Percentiles rank a stretch among this genome's conserved stretches.
Conservation (phyloP, 1,284 basidiomycete species). For the Heterobasidion occidentale region DNA sequence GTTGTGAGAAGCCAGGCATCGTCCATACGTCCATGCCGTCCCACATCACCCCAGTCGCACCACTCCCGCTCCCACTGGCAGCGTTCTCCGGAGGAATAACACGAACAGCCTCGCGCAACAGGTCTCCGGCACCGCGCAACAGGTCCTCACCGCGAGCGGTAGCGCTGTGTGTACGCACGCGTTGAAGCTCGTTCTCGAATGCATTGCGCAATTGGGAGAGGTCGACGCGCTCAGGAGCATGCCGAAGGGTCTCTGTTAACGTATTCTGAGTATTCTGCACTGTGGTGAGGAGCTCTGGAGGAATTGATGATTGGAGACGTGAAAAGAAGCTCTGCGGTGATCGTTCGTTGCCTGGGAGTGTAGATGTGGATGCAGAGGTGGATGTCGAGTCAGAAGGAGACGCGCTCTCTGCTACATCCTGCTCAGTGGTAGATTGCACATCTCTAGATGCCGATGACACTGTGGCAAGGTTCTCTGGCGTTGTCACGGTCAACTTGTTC, state of each 20-base stretch:
- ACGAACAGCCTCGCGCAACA: constrained; percentile 79
- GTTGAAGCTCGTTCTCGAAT: constrained; percentile 29
- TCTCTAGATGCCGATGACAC: background rate
- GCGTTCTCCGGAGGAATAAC: constrained; percentile 74
- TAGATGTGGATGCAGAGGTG: constrained; percentile 19
- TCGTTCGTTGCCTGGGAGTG: constrained; percentile 13
- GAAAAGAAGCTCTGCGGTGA: constrained; percentile 45
- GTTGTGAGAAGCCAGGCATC: constrained; percentile 35
- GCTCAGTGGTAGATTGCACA: background rate
- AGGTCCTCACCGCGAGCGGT: constrained; percentile 62
- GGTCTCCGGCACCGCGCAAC: constrained; percentile 67
- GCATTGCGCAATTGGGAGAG: constrained; percentile 58
- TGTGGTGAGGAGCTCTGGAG: constrained; percentile 62
- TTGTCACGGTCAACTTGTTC: constrained; percentile 6
- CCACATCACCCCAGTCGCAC: constrained; percentile 41
- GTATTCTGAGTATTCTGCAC: constrained; percentile 58
- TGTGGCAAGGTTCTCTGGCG: background rate
- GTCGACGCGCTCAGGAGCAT: constrained; percentile 58
- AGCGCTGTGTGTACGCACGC: constrained; percentile 47
- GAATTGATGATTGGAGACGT: constrained; percentile 65
- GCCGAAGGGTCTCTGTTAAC: constrained; percentile 57
- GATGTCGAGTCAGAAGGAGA: constrained; percentile 16
- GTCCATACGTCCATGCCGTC: constrained; percentile 83
- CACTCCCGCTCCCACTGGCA: background rate
- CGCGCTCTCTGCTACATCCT: constrained; percentile 1